Percentiles rank a stretch among this genome's conserved stretches.
These are phyloP conservation scores for Oleoguttula mirabilis DNA, from an alignment of 495 filamentous ascomycete genomes.

Conservation along the genomic window DNA sequence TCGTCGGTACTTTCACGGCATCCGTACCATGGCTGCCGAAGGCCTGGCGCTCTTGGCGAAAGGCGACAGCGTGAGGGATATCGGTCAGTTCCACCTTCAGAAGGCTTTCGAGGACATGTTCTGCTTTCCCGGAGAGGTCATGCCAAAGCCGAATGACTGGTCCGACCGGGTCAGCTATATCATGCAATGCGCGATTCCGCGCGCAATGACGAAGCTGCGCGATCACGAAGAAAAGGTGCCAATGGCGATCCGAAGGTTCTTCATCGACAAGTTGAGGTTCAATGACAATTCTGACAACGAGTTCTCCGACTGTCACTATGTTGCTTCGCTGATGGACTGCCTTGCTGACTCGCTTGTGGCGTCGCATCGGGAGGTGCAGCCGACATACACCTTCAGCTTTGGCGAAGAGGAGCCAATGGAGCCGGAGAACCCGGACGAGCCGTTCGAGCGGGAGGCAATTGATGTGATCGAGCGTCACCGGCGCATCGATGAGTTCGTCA, in stretches of 20 bases:
- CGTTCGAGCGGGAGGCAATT: constrained; percentile 56
- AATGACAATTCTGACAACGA: constrained; percentile 87
- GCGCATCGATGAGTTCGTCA: constrained; percentile 86
- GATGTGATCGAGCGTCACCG: constrained; percentile 82
- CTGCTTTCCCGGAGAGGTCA: constrained; percentile 58
- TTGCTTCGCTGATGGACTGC: constrained; percentile 67
- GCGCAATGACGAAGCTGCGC: constrained; percentile 64
- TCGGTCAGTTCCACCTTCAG: constrained; percentile 72
- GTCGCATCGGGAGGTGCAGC: constrained; percentile 14
- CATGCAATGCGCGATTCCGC: constrained; percentile 68
- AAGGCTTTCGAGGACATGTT: constrained; percentile 79
- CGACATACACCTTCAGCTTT: constrained; percentile 34
- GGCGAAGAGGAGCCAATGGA: constrained; percentile 32
- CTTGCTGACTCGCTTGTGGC: constrained; percentile 61
- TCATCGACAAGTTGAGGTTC: constrained; percentile 77
- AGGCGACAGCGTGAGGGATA: constrained; percentile 61
- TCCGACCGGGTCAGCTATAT: constrained; percentile 67
- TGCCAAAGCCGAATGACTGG: constrained; percentile 83
- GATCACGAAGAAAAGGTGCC: constrained; percentile 68
- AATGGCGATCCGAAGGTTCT: constrained; percentile 57
- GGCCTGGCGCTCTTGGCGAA: constrained; percentile 45
- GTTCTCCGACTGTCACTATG: constrained; percentile 74
- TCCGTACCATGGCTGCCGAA: constrained; percentile 68
- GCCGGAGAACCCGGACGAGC: constrained; percentile 26
- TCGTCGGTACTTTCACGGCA: constrained; percentile 80